Conservation (phyloP, 148 eudicot genomes). For the Fallopia convolvulus region DNA sequence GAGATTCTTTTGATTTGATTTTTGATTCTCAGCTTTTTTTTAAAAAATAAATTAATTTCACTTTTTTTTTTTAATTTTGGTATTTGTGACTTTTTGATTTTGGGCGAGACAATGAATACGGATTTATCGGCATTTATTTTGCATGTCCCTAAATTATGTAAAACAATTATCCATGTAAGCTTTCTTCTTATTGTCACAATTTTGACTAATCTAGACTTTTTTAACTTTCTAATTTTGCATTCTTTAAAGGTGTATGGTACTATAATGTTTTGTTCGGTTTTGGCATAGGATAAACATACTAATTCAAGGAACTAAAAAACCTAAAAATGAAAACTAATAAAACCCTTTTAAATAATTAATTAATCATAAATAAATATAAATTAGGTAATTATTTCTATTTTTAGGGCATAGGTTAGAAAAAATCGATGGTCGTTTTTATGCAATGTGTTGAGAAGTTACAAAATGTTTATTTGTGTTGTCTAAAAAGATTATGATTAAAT, state of each 20-base stretch:
- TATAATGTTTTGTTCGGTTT: no score
- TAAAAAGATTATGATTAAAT: no score
- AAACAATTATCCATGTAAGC: background rate
- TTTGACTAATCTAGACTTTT: background rate
- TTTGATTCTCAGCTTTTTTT: background rate
- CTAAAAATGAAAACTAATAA: no score
- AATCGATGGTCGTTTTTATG: no score
- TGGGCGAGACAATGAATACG: background rate
- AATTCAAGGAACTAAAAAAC: no score
- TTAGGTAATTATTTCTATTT: no score
- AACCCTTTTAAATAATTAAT: no score
- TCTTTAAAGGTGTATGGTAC: background rate
- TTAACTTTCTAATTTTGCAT: background rate
- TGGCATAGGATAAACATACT: no score
- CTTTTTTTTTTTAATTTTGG: background rate
- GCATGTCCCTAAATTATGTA: background rate
- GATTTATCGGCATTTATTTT: background rate
- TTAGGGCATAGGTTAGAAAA: no score
- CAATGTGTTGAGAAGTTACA: no score
- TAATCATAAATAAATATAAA: no score
- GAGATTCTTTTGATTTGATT: constrained; percentile 24
- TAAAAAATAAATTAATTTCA: background rate
- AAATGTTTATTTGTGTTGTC: no score
- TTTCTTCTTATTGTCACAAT: background rate
- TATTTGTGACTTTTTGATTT: background rate